Conservation (phyloP, 1,284 basidiomycete species). For the Erythrobasidium hasegawianum region DNA sequence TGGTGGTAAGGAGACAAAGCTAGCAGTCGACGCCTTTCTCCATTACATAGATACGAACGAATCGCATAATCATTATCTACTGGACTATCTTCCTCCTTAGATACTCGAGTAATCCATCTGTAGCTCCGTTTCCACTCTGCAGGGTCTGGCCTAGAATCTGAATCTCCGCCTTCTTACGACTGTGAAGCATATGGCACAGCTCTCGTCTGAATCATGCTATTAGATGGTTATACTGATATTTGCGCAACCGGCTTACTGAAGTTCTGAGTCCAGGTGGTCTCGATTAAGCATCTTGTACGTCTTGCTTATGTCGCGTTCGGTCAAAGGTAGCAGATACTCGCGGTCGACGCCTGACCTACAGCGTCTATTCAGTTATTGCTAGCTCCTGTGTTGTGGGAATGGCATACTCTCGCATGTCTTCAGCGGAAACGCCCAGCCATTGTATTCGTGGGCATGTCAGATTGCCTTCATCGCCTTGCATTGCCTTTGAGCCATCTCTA, state of each 20-base stretch:
- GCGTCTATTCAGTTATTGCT: too few species aligned
- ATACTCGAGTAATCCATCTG: constrained; percentile 8
- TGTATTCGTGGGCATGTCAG: constrained; percentile 63
- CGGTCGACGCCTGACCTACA: constrained; percentile 57
- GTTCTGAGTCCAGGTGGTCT: constrained; percentile 59
- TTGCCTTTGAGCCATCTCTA: constrained; percentile 51
- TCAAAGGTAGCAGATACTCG: constrained; percentile 65
- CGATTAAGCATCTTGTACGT: constrained; percentile 64
- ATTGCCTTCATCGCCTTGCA: constrained; percentile 62
- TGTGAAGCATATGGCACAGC: constrained; percentile 70
- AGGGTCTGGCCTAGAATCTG: constrained; percentile 59
- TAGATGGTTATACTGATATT: too few species aligned
- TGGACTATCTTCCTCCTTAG: constrained; percentile 4
- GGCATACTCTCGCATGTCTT: constrained; percentile 51
- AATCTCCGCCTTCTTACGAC: constrained; percentile 79
- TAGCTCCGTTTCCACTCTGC: not conserved
- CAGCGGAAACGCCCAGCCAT: constrained; percentile 69
- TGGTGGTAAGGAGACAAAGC: too few species aligned
- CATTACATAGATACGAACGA: too few species aligned
- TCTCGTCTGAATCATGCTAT: constrained; percentile 58
- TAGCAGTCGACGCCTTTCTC: too few species aligned
- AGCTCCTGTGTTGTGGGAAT: too few species aligned
- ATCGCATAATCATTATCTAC: too few species aligned
- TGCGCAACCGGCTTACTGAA: constrained; percentile 63
- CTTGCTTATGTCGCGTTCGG: constrained; percentile 68